phyloP scores from a whole-genome alignment of 2,329 filamentous ascomycete species.

The Ciborinia camelliae region DNA sequence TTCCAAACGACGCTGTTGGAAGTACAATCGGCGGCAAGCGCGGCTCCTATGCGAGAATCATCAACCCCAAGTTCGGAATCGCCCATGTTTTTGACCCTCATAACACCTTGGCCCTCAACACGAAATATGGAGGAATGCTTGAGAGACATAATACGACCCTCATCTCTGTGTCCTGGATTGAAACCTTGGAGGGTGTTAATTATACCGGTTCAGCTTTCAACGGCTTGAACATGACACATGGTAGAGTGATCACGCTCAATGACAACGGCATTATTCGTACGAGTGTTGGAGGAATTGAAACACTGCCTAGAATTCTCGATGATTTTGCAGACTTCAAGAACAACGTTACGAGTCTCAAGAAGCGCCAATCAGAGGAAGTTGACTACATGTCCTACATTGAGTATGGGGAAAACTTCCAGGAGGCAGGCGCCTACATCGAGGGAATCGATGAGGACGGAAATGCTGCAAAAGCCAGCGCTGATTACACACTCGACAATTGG shows the following conservation, averaged over 20 bases:
- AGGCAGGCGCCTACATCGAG: background rate
- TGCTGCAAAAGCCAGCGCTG: background rate
- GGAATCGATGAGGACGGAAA: background rate
- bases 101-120: background rate
- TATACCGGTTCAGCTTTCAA: background rate
- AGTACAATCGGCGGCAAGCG: background rate
- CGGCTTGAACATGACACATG: background rate
- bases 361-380: background rate
- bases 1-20: too few species aligned
- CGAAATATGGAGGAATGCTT: background rate
- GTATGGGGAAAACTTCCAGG: background rate
- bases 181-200: background rate
- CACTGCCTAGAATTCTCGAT: background rate
- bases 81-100: background rate
- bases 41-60: background rate
- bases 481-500: background rate
- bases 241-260: background rate
- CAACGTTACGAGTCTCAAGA: background rate
- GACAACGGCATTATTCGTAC: background rate
- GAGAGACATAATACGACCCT: background rate
- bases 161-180: background rate
- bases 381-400: background rate
- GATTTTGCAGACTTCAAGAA: background rate
- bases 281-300: background rate
- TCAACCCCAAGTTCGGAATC: background rate